Evolutionary conservation across 2,329 filamentous ascomycete genomes (phyloP), one percentile per base, ranked within the genome.

Genomic region (Hyphodiscus sp.): DNA sequence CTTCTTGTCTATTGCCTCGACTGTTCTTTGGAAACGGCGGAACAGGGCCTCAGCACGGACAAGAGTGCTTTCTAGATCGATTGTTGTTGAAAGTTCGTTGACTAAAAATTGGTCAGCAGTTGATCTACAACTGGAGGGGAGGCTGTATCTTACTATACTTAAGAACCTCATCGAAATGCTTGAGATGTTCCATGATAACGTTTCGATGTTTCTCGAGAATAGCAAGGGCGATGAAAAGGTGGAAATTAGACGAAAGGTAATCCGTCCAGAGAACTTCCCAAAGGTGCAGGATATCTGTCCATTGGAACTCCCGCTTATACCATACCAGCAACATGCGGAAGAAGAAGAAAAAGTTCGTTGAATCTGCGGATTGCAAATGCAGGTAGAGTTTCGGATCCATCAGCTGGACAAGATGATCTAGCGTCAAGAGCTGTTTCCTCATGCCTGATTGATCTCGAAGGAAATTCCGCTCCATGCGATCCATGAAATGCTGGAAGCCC

Each of bases 311-410:
- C 47, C 94, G 86, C 76, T 99, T 99, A 71, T 94, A 99, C 94
- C 94, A 99, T 10, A 99, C 94, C 1, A 99, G 78, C 33, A 99
- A 78, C 94, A 97, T 97, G 56, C 94, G 88, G 81, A 97, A 99
- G 76, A 99, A 97, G 76, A 99, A 99, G 73, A 99, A 99, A 72
- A 99, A 99, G 70, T 99, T 99, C 20, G 94, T 99, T 65, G 88
- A 95, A 65, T 99, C 95, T 19, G 91, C 89, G 16, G 81, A 85
- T 69, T 95, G 83, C 0, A 99, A 81, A 64, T 99, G 94, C 1
- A 88, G 78, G 71, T 96, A 97, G 8, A 99, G 82, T 67, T 91
- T 88, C 0, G 95, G 94, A 62, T 99, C 94, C 83, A 99, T 91
- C 53, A 99, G 89, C 67, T 95, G 91, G 13, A 97, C 91, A 0